A percentile compares a stretch with the other conserved stretches of the same genome.
Evolutionary conservation across 2,329 filamentous ascomycete species (phyloP).

Genomic region (Apiospora pterosperma): DNA sequence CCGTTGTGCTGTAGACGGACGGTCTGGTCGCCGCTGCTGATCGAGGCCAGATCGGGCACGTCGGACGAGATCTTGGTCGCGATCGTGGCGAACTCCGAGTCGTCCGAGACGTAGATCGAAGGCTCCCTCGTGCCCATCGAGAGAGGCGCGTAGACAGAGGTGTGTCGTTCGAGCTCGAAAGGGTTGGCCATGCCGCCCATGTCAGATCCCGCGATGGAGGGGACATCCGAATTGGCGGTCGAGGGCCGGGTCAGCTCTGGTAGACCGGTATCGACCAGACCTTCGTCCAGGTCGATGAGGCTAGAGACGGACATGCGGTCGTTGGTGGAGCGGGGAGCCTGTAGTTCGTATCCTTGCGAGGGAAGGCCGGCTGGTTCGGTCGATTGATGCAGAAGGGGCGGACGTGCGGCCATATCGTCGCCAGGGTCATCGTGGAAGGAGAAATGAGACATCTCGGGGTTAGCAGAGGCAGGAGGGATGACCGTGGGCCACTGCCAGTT

Average conservation of each 20-base stretch:
- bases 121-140: constrained; percentile 43
- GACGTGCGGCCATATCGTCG: constrained; percentile 33
- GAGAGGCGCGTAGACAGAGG: constrained; percentile 47
- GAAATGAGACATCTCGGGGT: constrained; percentile 51
- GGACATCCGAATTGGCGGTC: constrained; percentile 57
- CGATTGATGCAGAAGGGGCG: constrained; percentile 45
- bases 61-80: constrained; percentile 27
- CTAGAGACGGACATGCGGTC: constrained; percentile 42
- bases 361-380: constrained; percentile 45
- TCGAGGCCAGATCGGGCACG: constrained; percentile 13
- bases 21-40: constrained; percentile 10
- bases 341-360: constrained; percentile 39
- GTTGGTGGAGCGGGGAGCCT: constrained; percentile 29
- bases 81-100: constrained; percentile 45
- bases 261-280: constrained; percentile 39
- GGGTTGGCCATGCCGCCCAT: constrained; percentile 47
- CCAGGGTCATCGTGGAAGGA: constrained; percentile 36
- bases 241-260: constrained; percentile 52
- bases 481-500: constrained; percentile 59
- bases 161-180: constrained; percentile 62
- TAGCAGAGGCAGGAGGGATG: constrained; percentile 49
- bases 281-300: constrained; percentile 45
- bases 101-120: constrained; percentile 60
- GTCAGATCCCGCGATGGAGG: constrained; percentile 54
- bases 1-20: constrained; percentile 5